A percentile compares a stretch with the other conserved stretches of the same genome.
phyloP scores from a whole-genome alignment of 2,329 filamentous ascomycete genomes.

The Aspergillus japonicus region DNA sequence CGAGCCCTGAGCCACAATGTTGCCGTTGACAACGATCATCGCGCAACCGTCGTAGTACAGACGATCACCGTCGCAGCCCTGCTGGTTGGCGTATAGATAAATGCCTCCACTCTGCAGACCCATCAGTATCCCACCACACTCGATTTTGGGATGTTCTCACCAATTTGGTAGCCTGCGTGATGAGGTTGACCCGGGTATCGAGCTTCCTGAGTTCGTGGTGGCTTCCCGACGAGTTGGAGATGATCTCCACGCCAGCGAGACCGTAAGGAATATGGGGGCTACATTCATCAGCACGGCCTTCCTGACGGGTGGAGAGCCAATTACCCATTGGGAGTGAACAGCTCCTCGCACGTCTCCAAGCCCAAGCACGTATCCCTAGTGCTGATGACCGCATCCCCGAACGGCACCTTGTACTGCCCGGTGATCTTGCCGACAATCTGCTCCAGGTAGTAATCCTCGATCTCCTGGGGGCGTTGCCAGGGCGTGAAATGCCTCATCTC shows the following conservation, averaged over 20 bases:
- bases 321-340: constrained; percentile 57
- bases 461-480: constrained; percentile 56
- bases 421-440: constrained; percentile 57
- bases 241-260: constrained; percentile 65
- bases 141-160: constrained; percentile 8
- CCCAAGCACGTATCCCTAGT: constrained; percentile 64
- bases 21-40: constrained; percentile 63
- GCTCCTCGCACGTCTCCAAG: constrained; percentile 66
- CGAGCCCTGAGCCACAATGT: constrained; percentile 63
- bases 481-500: constrained; percentile 64
- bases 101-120: constrained; percentile 44
- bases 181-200: constrained; percentile 62
- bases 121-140: constrained; percentile 5
- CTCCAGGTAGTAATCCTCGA: constrained; percentile 66
- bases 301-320: background rate
- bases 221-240: constrained; percentile 67
- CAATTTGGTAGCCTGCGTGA: constrained; percentile 60
- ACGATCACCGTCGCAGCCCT: constrained; percentile 59
- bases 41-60: constrained; percentile 64
- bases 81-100: constrained; percentile 62
- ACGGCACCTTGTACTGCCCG: constrained; percentile 57
- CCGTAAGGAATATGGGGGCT: constrained; percentile 60
- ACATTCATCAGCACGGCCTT: constrained; percentile 18
- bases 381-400: constrained; percentile 67
- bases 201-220: constrained; percentile 70